Conservation (phyloP, 2,329 filamentous ascomycete species). For the Lizonia empirigonia region DNA sequence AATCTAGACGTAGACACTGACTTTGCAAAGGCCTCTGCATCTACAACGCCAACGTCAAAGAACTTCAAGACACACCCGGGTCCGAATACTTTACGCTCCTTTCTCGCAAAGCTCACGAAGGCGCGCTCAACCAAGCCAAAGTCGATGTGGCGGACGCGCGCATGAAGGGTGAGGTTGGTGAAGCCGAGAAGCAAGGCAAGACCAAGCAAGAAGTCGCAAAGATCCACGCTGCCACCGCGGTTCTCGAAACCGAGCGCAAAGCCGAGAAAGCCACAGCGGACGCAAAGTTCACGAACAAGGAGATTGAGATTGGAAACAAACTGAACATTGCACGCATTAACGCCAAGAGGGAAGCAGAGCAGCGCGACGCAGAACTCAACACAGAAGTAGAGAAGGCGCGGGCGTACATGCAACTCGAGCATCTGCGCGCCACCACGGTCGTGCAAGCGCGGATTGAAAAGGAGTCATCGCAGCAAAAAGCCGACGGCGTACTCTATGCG, state of each 20-base stretch:
- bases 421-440: slow-evolving; percentile 76
- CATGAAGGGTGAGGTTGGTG: slow-evolving; percentile 73
- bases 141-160: slow-evolving; percentile 64
- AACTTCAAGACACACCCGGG: slow-evolving; percentile 80
- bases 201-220: slow-evolving; percentile 87
- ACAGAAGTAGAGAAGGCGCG: slow-evolving; percentile 77
- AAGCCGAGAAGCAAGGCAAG: slow-evolving; percentile 77
- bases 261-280: slow-evolving; percentile 80
- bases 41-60: slow-evolving; percentile 80
- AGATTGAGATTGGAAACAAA: slow-evolving; percentile 74
- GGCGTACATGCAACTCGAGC: slow-evolving; percentile 79
- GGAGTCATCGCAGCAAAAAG: slow-evolving; percentile 71
- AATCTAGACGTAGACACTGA: not conserved
- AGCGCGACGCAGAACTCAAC: slow-evolving; percentile 79
- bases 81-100: slow-evolving; percentile 85
- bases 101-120: slow-evolving; percentile 82
- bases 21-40: slow-evolving; percentile 19
- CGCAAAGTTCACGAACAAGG: slow-evolving; percentile 72
- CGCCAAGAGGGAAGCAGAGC: slow-evolving; percentile 74
- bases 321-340: slow-evolving; percentile 77
- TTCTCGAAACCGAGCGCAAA: slow-evolving; percentile 83
- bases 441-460: slow-evolving; percentile 74
- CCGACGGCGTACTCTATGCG: slow-evolving; percentile 62
- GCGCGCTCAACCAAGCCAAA: slow-evolving; percentile 79
- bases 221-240: slow-evolving; percentile 84